phyloP scores from a whole-genome alignment of 805 yeast species.

The Teunomyces stri region DNA sequence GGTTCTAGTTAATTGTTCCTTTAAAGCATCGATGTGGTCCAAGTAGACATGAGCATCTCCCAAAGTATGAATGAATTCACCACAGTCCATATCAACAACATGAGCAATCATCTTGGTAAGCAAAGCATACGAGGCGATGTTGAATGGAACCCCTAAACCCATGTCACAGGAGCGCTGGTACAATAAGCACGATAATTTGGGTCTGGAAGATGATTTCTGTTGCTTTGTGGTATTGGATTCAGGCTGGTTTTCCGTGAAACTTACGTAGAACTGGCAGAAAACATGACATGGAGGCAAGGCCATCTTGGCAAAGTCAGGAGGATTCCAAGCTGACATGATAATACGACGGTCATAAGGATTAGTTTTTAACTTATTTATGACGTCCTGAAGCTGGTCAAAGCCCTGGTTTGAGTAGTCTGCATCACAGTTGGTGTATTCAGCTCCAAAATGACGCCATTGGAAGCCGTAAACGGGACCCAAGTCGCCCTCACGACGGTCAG shows the following conservation, averaged over 20 bases:
- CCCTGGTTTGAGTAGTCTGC: conserved; percentile 87
- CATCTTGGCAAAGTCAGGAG: conserved; percentile 90
- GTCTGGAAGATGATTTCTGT: conserved; percentile 31
- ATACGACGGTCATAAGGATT: conserved; percentile 95
- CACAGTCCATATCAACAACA: conserved; percentile 92
- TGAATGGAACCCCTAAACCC: conserved; percentile 99
- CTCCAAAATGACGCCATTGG: conserved; percentile 99
- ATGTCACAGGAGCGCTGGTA: conserved; percentile 98
- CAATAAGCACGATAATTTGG: conserved; percentile 79
- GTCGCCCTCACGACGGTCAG: conserved; percentile 84
- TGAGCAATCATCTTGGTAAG: conserved; percentile 94
- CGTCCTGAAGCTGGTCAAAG: conserved; percentile 80
- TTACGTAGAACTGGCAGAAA: conserved; percentile 91
- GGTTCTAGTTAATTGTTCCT: conserved; percentile 69
- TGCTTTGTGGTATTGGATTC: conserved; percentile 1
- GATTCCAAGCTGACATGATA: conserved; percentile 97
- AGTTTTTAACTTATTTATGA: conserved; percentile 74
- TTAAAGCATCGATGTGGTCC: conserved; percentile 89
- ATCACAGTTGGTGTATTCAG: conserved; percentile 82
- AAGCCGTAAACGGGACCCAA: conserved; percentile 98
- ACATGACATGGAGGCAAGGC: conserved; percentile 99
- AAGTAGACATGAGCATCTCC: conserved; percentile 96
- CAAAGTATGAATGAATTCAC: conserved; percentile 91
- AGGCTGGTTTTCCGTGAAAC: conserved; percentile 54
- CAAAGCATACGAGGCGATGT: conserved; percentile 93